Conservation (phyloP, 2,329 filamentous ascomycete genomes). For the Coniella vitis region DNA sequence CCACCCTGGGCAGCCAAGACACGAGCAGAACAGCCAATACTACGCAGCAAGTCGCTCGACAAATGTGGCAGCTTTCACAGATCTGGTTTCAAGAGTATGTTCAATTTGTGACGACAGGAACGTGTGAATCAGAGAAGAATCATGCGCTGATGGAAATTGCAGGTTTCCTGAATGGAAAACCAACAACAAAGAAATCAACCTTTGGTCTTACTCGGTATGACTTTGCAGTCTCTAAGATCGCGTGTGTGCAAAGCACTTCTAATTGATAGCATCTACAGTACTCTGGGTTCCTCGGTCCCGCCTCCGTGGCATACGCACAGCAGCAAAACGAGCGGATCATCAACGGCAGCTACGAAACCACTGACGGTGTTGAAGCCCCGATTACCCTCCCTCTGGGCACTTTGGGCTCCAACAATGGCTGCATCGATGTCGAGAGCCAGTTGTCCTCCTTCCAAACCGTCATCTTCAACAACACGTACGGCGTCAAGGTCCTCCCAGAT, state of each 20-base stretch:
- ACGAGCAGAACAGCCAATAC: slow-evolving; percentile 36
- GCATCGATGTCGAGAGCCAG: slow-evolving; percentile 21
- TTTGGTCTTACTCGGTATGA: slow-evolving; percentile 22
- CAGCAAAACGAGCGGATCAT: slow-evolving; percentile 21
- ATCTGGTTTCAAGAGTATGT: slow-evolving; percentile 43
- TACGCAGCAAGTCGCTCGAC: slow-evolving; percentile 41
- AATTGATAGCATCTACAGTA: slow-evolving; percentile 13
- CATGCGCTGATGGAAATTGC: neutral
- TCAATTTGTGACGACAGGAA: neutral
- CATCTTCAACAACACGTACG: slow-evolving; percentile 20
- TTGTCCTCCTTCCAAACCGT: slow-evolving; percentile 17
- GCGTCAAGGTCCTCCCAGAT: slow-evolving; percentile 11
- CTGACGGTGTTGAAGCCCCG: slow-evolving; percentile 15
- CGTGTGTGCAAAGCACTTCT: slow-evolving; percentile 14
- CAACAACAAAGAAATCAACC: slow-evolving; percentile 46
- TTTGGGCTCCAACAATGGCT: slow-evolving; percentile 24
- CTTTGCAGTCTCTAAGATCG: neutral
- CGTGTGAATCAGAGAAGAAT: neutral
- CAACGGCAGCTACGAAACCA: slow-evolving; percentile 8
- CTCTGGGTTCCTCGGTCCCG: slow-evolving; percentile 26
- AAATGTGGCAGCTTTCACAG: slow-evolving; percentile 49
- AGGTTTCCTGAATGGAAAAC: slow-evolving; percentile 44
- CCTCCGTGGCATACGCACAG: slow-evolving; percentile 22
- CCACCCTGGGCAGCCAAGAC: slow-evolving; percentile 41
- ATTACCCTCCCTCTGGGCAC: slow-evolving; percentile 19